Conservation (phyloP, 257 asterid genomes). For the Solanum sitiens region DNA sequence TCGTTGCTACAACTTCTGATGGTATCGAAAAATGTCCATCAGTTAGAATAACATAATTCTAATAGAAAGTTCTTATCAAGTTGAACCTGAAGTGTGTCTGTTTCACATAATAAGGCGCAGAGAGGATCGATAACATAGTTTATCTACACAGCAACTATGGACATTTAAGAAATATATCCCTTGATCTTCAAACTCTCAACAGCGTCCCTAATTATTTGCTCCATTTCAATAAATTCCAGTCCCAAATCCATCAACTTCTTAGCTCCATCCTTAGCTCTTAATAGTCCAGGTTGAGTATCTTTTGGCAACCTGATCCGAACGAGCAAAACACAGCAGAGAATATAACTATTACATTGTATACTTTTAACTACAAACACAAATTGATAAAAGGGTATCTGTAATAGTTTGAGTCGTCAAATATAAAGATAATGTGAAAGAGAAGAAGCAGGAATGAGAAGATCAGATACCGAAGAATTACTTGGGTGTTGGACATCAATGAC, state of each 20-base stretch:
- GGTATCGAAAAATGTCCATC: neutral
- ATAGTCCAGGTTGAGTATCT: conserved; percentile 66
- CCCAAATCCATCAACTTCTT: conserved; percentile 73
- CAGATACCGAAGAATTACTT: neutral
- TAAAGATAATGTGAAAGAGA: neutral
- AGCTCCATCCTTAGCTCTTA: conserved; percentile 46
- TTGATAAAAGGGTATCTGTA: neutral
- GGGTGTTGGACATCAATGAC: too few relatives aligned
- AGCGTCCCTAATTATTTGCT: conserved; percentile 65
- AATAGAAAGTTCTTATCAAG: neutral
- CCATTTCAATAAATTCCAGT: conserved; percentile 56
- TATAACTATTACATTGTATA: neutral
- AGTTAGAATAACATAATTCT: neutral
- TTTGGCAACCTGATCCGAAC: conserved; percentile 46
- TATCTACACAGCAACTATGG: neutral
- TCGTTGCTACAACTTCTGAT: neutral
- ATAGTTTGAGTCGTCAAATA: neutral
- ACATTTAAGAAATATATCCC: conserved; percentile 40
- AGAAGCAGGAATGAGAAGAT: neutral
- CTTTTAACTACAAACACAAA: neutral
- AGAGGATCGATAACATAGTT: neutral
- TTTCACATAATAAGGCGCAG: neutral
- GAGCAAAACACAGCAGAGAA: neutral
- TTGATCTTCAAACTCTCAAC: conserved; percentile 65
- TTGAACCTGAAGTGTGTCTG: neutral